Percentiles rank a stretch among this genome's conserved stretches.
Evolutionary conservation across 2,329 filamentous ascomycete species (phyloP).

Genomic region (Fusarium marasasianum): DNA sequence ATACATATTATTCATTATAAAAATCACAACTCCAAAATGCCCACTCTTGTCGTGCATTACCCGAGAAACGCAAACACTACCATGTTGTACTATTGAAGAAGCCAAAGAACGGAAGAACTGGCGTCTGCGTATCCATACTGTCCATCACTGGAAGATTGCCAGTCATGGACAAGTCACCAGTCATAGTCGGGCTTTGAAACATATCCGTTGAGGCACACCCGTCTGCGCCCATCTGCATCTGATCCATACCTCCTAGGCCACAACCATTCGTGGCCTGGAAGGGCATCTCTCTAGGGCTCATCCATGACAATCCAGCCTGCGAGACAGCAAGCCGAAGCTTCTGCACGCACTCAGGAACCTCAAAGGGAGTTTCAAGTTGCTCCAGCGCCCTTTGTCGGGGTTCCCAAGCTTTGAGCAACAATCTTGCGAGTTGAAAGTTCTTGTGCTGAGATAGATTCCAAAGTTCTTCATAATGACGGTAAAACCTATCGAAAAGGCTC

Average conservation of each 20-base stretch:
- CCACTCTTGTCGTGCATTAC: no score
- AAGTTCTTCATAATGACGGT: background rate
- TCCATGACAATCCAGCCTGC: background rate
- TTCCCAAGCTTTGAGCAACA: slow-evolving; percentile 1
- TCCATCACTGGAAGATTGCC: background rate
- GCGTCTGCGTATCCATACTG: background rate
- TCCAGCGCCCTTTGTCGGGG: background rate
- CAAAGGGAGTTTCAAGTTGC: background rate
- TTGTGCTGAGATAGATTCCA: background rate
- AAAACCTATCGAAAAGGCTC: background rate
- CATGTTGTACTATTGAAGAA: background rate
- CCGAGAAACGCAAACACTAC: background rate
- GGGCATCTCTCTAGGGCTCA: background rate
- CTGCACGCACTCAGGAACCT: background rate
- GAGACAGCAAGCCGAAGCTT: background rate
- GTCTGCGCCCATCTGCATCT: background rate
- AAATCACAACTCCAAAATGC: fast-evolving
- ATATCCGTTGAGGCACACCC: background rate
- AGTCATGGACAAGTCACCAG: background rate
- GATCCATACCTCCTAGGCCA: background rate
- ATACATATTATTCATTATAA: fast-evolving
- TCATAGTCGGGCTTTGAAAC: background rate
- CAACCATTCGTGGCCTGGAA: background rate
- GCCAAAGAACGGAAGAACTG: slow-evolving; percentile 4
- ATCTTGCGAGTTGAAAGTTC: background rate